Evolutionary conservation across 305 asterid species (phyloP), one percentile per base, ranked within the genome.

Genomic region (Solanum hybrid): DNA sequence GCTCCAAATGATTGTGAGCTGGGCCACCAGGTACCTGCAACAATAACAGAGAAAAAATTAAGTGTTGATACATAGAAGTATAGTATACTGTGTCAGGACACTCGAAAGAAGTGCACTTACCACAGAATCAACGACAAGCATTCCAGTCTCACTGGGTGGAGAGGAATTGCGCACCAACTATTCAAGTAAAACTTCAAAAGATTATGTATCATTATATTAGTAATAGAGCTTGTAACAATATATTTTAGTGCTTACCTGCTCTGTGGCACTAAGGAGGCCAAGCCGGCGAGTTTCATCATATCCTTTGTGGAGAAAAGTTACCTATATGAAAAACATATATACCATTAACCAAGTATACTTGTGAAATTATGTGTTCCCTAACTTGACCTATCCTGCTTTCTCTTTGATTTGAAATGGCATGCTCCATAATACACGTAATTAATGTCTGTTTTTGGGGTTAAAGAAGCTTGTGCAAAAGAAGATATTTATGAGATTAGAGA

Each of bases 111-210:
- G 34, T 37, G 87, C 77, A 91, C 98, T 95, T 92, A 98, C 99
- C 95, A 95, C 99, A 13, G 98, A 96, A 92, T 98, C 99, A n/a
- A 98, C 98, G 77, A 98, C 99, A 78, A 98, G 99, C 99, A 98
- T 98, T 90, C 99, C 99, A 89, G 99, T 98, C 95, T 98, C 99
- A 86, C 92, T 97, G 7, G 92, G 94, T 29, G 97, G 98, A 92
- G 99, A 95, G 88, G 99, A 97, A 91, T 89, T 92, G 87, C 99
- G 99, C 78, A 97, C 99, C 90, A 97, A 91, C 99, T 98, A 91
- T 85, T 91, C 89, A 78, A 40, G 75, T 35, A 37, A 64, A 89
- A 92, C 80, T 64, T 51, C 89, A 88, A 72, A 86, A 17, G 89
- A 27, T 88, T 56, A 88, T 78, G 75, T 6, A 87, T 37, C 73